Conservation (phyloP, 2,329 filamentous ascomycete genomes). For the Fusarium pseudograminearum region DNA sequence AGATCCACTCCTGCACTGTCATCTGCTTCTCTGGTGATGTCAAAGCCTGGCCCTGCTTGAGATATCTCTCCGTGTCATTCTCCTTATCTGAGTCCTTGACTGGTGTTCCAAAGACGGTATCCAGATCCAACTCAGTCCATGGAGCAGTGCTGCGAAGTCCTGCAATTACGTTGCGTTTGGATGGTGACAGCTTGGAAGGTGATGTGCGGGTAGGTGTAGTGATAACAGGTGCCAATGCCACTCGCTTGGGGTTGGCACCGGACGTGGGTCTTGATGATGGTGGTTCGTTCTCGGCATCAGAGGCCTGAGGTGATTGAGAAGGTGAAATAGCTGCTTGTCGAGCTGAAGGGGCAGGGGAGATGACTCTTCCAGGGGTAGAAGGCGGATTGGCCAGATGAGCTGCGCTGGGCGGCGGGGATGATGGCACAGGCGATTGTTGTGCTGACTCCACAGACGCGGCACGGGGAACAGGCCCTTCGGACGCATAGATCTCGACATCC, state of each 20-base stretch:
- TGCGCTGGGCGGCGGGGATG: conserved; percentile 37
- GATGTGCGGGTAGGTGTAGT: conserved; percentile 65
- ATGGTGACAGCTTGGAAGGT: conserved; percentile 74
- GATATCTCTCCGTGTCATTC: conserved; percentile 62
- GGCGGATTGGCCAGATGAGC: conserved; percentile 49
- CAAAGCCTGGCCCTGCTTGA: conserved; percentile 70
- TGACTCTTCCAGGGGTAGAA: conserved; percentile 57
- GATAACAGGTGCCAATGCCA: conserved; percentile 60
- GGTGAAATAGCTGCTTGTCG: conserved; percentile 69
- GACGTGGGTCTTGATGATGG: conserved; percentile 73
- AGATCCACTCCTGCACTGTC: conserved; percentile 95
- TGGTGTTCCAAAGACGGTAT: conserved; percentile 71
- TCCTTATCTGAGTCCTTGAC: conserved; percentile 62
- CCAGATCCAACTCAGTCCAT: conserved; percentile 83
- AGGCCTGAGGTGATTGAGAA: conserved; percentile 78
- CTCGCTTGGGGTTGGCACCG: conserved; percentile 59
- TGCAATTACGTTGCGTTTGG: conserved; percentile 68
- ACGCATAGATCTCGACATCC: conserved; percentile 32
- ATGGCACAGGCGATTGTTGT: conserved; percentile 33
- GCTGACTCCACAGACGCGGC: conserved; percentile 40
- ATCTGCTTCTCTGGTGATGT: conserved; percentile 84
- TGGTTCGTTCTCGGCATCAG: conserved; percentile 83
- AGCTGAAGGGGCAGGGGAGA: conserved; percentile 62
- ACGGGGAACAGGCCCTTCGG: conserved; percentile 23
- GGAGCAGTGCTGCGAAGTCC: conserved; percentile 68